Evolutionary conservation across 768 basidiomycete genomes (phyloP).

Genomic region (Termitomyces bulborhizus): DNA sequence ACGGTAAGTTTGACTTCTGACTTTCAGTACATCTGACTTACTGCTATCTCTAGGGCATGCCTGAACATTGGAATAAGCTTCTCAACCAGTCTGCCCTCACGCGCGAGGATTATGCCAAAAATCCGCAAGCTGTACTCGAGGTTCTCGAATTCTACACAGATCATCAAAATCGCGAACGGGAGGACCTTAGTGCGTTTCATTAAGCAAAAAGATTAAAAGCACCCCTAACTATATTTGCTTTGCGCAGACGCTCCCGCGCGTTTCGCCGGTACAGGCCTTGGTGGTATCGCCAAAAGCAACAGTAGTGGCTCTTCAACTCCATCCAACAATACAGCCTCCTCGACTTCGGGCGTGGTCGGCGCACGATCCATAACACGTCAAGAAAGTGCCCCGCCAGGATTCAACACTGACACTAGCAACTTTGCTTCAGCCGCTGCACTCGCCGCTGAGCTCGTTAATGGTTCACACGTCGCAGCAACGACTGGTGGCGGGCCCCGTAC

Average conservation of each 20-base stretch:
- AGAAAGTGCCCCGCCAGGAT: conserved; percentile 35
- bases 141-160: conserved; percentile 99
- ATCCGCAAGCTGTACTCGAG: conserved; percentile 95
- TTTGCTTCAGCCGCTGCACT: conserved; percentile 43
- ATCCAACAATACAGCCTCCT: conserved; percentile 15
- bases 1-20: conserved; percentile 53
- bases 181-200: conserved; percentile 37
- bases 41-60: conserved; percentile 64
- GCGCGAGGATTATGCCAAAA: conserved; percentile 93
- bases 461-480: conserved; percentile 35
- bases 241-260: conserved; percentile 56
- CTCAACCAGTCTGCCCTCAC: conserved; percentile 97
- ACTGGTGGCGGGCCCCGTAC: conserved; percentile 3
- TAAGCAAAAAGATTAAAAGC: conserved; percentile 9
- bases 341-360: conserved; percentile 18
- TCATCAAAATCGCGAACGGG: conserved; percentile 91
- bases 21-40: background rate
- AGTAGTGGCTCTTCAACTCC: conserved; percentile 18
- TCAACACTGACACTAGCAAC: conserved; percentile 37
- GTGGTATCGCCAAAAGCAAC: conserved; percentile 51
- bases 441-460: conserved; percentile 60
- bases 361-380: conserved; percentile 25
- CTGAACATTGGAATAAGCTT: conserved; percentile 97
- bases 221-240: conserved; percentile 8
- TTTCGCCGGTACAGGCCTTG: conserved; percentile 92